Conservation (phyloP, 1,284 basidiomycete genomes). For the Ustilago cynodontis region DNA sequence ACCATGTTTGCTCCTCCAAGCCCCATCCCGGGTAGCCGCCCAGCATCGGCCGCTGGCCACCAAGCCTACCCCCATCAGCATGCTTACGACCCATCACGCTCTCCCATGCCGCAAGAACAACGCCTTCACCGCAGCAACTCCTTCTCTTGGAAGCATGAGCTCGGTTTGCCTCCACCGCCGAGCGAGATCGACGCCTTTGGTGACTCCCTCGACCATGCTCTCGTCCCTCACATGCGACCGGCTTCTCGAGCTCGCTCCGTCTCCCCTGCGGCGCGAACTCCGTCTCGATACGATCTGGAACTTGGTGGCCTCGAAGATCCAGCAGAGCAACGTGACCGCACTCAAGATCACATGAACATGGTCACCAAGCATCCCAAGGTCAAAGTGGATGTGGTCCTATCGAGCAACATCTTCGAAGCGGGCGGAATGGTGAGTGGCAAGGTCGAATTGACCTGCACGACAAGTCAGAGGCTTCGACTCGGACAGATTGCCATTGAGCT, state of each 20-base stretch:
- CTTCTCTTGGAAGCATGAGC: conserved; percentile 53
- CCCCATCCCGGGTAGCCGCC: conserved; percentile 32
- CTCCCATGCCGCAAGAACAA: conserved; percentile 21
- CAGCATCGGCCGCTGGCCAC: conserved; percentile 38
- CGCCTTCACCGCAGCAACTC: conserved; percentile 32
- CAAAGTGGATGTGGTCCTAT: conserved; percentile 56
- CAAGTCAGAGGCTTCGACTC: conserved; percentile 57
- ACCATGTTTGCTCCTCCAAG: conserved; percentile 55
- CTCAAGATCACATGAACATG: conserved; percentile 57
- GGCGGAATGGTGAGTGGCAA: conserved; percentile 57
- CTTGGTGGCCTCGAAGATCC: conserved; percentile 42
- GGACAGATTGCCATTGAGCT: conserved; percentile 65
- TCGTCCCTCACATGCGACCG: conserved; percentile 23
- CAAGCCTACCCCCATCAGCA: conserved; percentile 21
- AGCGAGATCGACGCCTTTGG: conserved; percentile 47
- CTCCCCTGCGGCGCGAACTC: conserved; percentile 24
- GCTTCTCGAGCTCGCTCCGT: conserved; percentile 28
- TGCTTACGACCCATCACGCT: conserved; percentile 27
- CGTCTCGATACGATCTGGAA: conserved; percentile 47
- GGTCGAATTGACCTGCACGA: conserved; percentile 63
- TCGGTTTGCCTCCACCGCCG: conserved; percentile 58
- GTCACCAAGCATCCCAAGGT: conserved; percentile 65
- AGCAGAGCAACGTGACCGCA: conserved; percentile 33
- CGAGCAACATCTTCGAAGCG: conserved; percentile 57
- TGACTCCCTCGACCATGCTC: conserved; percentile 33